Evolutionary conservation across 2,329 filamentous ascomycete species (phyloP).

Genomic region (Rhinocladiella mackenziei): DNA sequence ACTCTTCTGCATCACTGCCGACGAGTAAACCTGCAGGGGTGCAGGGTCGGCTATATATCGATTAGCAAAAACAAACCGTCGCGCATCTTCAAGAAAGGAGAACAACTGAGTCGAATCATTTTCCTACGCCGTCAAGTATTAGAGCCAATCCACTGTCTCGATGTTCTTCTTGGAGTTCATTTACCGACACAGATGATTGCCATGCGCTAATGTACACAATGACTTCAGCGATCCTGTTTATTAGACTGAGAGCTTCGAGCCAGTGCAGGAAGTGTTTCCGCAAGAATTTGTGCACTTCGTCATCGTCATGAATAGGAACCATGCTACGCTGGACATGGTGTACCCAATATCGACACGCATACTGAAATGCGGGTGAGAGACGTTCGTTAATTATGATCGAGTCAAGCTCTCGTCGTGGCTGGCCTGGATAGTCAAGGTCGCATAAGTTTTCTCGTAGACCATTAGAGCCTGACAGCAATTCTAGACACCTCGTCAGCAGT

Average conservation of each 20-base stretch:
- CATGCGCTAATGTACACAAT: background rate
- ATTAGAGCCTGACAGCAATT: background rate
- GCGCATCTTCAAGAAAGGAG: constrained; percentile 34
- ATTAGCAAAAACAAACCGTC: constrained; percentile 33
- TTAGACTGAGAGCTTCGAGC: no score
- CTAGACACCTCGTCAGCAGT: constrained; percentile 7
- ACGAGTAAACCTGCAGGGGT: constrained; percentile 38
- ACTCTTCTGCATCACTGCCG: constrained; percentile 31
- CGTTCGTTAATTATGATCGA: constrained; percentile 15
- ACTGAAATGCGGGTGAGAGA: constrained; percentile 28
- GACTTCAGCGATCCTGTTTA: constrained; percentile 7
- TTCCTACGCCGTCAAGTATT: constrained; percentile 7
- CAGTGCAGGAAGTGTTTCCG: no score
- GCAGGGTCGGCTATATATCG: constrained; percentile 30
- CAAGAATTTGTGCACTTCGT: constrained; percentile 17
- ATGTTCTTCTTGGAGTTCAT: no score
- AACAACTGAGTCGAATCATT: constrained; percentile 13
- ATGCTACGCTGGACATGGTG: background rate
- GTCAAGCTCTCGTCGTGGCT: constrained; percentile 4
- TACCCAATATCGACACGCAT: no score
- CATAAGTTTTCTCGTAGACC: constrained; percentile 19
- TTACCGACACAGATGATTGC: background rate
- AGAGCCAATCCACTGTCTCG: no score
- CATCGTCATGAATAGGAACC: background rate
- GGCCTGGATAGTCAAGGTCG: constrained; percentile 13